These are phyloP conservation scores for Camelina neglecta DNA, from an alignment of 345 rosid genomes.

Conservation along the genomic window DNA sequence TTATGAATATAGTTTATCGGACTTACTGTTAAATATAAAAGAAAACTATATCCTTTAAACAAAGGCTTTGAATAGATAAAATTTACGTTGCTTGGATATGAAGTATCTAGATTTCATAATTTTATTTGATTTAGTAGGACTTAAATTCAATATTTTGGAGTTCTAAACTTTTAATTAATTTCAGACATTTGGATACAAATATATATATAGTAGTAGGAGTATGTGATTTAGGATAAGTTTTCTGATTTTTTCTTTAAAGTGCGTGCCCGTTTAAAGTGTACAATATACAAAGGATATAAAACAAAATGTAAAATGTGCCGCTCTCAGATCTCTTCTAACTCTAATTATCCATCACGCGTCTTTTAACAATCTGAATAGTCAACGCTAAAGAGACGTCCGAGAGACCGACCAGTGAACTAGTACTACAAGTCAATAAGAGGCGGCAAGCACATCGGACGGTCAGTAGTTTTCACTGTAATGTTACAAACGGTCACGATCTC, in stretches of 20 bases:
- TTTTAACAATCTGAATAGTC: conserved; percentile 21
- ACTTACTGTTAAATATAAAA: not conserved
- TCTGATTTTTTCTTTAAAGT: not conserved
- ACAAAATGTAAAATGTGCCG: no score
- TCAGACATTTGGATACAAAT: not conserved
- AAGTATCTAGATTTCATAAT: not conserved
- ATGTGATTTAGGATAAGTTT: no score
- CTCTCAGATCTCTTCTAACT: no score
- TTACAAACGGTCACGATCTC: conserved; percentile 20
- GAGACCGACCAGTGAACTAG: conserved; percentile 11
- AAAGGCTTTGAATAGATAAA: not conserved
- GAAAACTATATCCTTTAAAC: not conserved
- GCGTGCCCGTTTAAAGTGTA: not conserved
- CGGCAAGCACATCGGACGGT: conserved; percentile 36
- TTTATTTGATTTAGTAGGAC: not conserved
- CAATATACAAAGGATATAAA: no score
- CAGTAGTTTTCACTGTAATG: not conserved
- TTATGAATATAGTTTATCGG: not conserved
- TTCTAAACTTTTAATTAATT: not conserved
- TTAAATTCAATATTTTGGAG: not conserved
- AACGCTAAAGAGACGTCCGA: conserved; percentile 8
- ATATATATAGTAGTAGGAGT: not conserved
- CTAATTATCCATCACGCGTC: no score
- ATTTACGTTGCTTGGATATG: not conserved
- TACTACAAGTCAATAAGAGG: not conserved